Conservation (phyloP, 371 early-diverging fungal genomes). For the Actinomortierella wolfii region DNA sequence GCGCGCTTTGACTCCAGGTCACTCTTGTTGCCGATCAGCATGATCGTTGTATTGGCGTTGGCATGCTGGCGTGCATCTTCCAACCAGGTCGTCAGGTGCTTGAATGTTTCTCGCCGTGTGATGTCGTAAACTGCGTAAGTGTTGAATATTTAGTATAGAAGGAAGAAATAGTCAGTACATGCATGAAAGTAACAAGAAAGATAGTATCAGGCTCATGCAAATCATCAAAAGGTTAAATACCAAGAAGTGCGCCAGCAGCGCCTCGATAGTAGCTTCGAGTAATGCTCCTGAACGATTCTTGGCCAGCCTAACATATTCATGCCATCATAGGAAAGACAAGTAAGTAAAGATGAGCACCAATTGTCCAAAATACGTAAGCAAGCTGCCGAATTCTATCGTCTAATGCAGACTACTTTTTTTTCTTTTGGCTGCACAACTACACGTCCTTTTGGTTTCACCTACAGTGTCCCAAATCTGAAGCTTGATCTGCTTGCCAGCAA, state of each 20-base stretch:
- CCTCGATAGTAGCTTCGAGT: constrained; percentile 98
- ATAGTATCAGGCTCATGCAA: not conserved
- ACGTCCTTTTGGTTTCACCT: constrained; percentile 58
- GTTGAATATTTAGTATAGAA: constrained; percentile 6
- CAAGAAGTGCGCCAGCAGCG: constrained; percentile 92
- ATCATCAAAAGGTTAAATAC: constrained; percentile 28
- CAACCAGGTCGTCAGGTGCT: constrained; percentile 91
- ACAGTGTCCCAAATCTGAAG: constrained; percentile 99
- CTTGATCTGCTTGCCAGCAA: constrained; percentile 87
- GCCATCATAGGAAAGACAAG: not conserved
- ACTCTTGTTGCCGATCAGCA: constrained; percentile 94
- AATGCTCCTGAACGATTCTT: constrained; percentile 95
- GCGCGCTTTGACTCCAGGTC: constrained; percentile 85
- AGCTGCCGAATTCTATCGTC: not conserved
- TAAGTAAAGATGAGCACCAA: not conserved
- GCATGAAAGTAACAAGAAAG: not conserved
- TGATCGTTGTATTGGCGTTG: constrained; percentile 89
- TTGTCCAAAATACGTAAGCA: not conserved
- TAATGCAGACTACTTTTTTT: too few species aligned
- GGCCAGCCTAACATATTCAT: constrained; percentile 71
- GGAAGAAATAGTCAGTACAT: constrained; percentile 10
- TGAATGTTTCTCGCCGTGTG: constrained; percentile 87
- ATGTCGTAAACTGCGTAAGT: constrained; percentile 74
- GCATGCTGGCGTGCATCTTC: constrained; percentile 88
- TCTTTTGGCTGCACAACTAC: too few species aligned